Base-by-base conservation (phyloP, 768 basidiomycete species). In the Podaxis pistillaris region DNA sequence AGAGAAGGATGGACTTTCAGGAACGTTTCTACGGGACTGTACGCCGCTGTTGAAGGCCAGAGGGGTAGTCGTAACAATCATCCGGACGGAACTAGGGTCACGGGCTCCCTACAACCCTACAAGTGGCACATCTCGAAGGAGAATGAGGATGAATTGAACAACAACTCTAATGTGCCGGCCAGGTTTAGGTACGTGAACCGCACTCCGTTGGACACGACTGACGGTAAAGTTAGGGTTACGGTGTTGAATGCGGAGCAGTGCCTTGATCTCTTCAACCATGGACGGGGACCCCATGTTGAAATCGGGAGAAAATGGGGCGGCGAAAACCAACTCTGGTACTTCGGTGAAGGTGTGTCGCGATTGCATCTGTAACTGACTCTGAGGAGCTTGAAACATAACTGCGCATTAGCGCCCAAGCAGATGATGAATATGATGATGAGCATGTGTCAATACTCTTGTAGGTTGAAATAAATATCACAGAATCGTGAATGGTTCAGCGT, bases 221-320 rank as follows among this genome's bases (percentile, higher is more conserved):
- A 15, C 19, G 4, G 17, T 9, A 1, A 12, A 36, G 28, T 13
- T 53, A 83, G 83, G 65, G 66, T 83, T 62, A 74, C 65, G 56
- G 68, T 78, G 40, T 73, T 73, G 22, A 63, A 68, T 50, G 79
- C 74, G 0, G 15, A 60, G 9, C 71, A 70, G 62, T 74, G 72
- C 56, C 59, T 80, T 47, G 82, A 83, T 61, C 66, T 84, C 19
- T 69, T 74, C 5, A 73, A 81, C 50, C 65, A 78, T 54, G 78
- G 77, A 37, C 72, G 71, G 5, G 80, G 82, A 1, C 81, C 81
- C 0, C 67, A 70, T 0, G 59, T 84, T n/a, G 62, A 70, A 19
- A 47, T 83, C 59, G 82, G 81, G 80, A 64, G 71, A 2, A 71
- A 71, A 24, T 79, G 76, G 78, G 65, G 68, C 0, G 80, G 75